These are phyloP conservation scores for Houttuynia cordata DNA, from an alignment of 164 flowering plant species.

Conservation along the genomic window DNA sequence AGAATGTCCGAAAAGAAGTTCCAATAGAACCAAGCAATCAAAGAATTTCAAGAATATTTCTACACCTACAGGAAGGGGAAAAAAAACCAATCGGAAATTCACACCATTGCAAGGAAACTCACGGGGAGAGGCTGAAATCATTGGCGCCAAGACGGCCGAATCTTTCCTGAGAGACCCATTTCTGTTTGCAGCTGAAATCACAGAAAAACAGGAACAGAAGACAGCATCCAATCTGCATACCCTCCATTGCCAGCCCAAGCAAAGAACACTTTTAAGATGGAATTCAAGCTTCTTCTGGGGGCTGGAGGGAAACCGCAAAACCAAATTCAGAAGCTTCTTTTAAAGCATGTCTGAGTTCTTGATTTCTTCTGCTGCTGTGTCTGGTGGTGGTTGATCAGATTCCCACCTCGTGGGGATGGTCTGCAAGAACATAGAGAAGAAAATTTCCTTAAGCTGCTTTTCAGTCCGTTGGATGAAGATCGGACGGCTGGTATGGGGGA, in stretches of 20 bases:
- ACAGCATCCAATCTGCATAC: constrained; percentile 19
- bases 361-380: not conserved
- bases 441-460: not conserved
- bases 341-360: not conserved
- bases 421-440: not conserved
- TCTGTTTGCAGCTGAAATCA: constrained; percentile 18
- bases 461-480: constrained; percentile 27
- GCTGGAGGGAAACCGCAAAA: constrained; percentile 10
- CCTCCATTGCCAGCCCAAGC: constrained; percentile 23
- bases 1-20: constrained; percentile 14
- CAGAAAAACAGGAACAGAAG: constrained; percentile 16
- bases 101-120: constrained; percentile 27
- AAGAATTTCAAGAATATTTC: constrained; percentile 5
- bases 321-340: constrained; percentile 3
- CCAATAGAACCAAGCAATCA: constrained; percentile 1
- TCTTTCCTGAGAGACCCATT: constrained; percentile 12
- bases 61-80: constrained; percentile 15
- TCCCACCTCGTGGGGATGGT: not conserved
- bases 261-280: constrained; percentile 9
- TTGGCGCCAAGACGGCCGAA: not conserved
- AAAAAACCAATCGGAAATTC: constrained; percentile 40
- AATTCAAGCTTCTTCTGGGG: not conserved
- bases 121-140: constrained; percentile 20
- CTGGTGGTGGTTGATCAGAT: not conserved
- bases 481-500: not conserved